A percentile compares a stretch with the other conserved stretches of the same genome.
These are phyloP conservation scores for Peronospora tabacina DNA, from an alignment of 352 stramenopile genomes.

Conservation along the genomic window DNA sequence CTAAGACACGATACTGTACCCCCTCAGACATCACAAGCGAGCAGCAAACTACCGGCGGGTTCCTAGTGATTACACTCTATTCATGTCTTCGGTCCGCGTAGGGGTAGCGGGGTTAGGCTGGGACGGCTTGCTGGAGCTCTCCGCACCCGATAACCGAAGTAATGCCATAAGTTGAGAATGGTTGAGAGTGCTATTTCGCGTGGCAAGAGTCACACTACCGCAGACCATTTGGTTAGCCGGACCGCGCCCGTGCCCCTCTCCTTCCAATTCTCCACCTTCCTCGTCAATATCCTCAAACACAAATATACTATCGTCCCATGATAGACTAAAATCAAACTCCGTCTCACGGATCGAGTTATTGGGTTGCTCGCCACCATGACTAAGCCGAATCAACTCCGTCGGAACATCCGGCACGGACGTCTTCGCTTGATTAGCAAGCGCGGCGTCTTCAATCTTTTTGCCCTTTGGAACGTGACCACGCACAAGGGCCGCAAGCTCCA, in stretches of 20 bases:
- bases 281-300: conserved; percentile 62
- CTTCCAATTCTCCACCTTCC: conserved; percentile 37
- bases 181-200: conserved; percentile 49
- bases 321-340: conserved; percentile 58
- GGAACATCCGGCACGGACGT: conserved; percentile 43
- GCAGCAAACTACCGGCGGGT: conserved; percentile 8
- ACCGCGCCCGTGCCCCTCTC: conserved; percentile 18
- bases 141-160: conserved; percentile 35
- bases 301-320: conserved; percentile 67
- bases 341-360: conserved; percentile 82
- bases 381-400: conserved; percentile 50
- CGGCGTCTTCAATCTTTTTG: conserved; percentile 52
- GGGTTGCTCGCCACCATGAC: conserved; percentile 48
- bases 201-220: conserved; percentile 36
- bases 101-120: conserved; percentile 24
- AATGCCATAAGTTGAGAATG: conserved; percentile 56
- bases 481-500: conserved; percentile 29
- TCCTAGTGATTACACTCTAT: conserved; percentile 51
- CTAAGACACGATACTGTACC: conserved; percentile 12
- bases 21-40: conserved; percentile 11
- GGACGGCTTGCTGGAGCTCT: conserved; percentile 18
- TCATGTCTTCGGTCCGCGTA: conserved; percentile 47
- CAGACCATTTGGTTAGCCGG: conserved; percentile 34
- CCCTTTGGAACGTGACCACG: conserved; percentile 43
- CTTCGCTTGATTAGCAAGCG: conserved; percentile 41